phyloP scores from a whole-genome alignment of 2,329 filamentous ascomycete species.

The Trichoderma cornu-damae region DNA sequence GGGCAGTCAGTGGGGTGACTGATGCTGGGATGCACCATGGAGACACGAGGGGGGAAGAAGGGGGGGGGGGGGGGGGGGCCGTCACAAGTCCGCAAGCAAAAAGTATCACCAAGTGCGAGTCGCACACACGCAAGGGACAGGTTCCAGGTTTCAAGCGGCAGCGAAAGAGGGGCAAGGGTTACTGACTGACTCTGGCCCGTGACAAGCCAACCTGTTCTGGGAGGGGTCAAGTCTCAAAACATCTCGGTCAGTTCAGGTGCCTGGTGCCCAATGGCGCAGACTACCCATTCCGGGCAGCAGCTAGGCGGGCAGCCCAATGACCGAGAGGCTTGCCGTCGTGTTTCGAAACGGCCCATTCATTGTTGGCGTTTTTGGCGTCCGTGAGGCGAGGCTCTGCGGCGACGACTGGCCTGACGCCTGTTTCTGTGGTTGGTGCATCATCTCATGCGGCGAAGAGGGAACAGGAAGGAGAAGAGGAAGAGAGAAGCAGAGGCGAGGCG shows the following conservation, averaged over 20 bases:
- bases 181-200: conserved; percentile 3
- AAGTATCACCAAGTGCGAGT: neutral
- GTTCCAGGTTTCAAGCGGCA: too few species aligned
- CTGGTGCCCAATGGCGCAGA: conserved; percentile 18
- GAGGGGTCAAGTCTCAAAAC: too few species aligned
- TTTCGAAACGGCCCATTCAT: conserved; percentile 6
- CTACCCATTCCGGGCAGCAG: conserved; percentile 12
- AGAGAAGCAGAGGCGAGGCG: neutral
- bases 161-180: neutral
- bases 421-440: neutral
- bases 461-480: neutral
- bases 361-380: neutral
- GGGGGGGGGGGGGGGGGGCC: neutral
- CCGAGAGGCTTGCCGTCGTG: conserved; percentile 9
- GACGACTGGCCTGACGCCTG: neutral
- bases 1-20: conserved; percentile 2
- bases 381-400: neutral
- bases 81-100: neutral
- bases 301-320: conserved; percentile 13
- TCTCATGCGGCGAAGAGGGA: neutral
- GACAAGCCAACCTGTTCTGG: conserved; percentile 9
- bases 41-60: neutral
- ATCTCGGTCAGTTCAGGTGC: conserved; percentile 17
- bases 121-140: neutral
- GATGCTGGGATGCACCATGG: neutral